Conservation (phyloP, 306 rosid genomes). For the Pyrus communis region DNA sequence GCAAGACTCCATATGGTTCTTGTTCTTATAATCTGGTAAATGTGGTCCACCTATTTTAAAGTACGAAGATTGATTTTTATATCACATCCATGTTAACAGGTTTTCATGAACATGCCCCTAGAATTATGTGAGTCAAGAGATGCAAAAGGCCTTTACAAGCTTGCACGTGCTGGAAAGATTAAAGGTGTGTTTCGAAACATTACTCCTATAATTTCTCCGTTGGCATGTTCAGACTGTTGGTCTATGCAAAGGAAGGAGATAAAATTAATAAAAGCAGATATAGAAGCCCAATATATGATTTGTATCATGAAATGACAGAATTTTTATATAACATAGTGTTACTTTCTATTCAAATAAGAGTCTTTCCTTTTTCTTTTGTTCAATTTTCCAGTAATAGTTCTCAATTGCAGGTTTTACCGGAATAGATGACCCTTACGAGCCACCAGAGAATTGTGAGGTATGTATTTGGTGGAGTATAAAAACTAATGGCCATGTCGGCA, state of each 20-base stretch:
- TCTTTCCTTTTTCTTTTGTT: neutral
- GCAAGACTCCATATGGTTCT: constrained; percentile 27
- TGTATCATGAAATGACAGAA: neutral
- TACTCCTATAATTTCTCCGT: neutral
- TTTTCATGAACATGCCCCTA: constrained; percentile 80
- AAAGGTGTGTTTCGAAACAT: constrained; percentile 41
- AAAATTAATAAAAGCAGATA: neutral
- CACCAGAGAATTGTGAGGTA: constrained; percentile 80
- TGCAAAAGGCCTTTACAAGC: constrained; percentile 86
- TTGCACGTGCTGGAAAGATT: constrained; percentile 85
- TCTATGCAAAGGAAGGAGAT: neutral
- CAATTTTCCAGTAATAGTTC: neutral
- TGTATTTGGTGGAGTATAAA: neutral
- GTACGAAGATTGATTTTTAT: constrained; percentile 12
- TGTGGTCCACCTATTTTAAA: constrained; percentile 6
- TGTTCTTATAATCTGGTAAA: neutral
- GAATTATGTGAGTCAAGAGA: constrained; percentile 72
- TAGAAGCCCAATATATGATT: neutral
- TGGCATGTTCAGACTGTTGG: neutral
- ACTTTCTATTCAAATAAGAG: too few species aligned
- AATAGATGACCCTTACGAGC: constrained; percentile 81
- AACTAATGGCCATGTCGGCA: neutral
- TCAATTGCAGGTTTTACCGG: constrained; percentile 69
- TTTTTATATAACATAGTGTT: too few species aligned
- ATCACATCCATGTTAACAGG: constrained; percentile 31